These are phyloP conservation scores for Ceratocystiopsis brevicomis DNA, from an alignment of 2,329 filamentous ascomycete species.

Conservation along the genomic window DNA sequence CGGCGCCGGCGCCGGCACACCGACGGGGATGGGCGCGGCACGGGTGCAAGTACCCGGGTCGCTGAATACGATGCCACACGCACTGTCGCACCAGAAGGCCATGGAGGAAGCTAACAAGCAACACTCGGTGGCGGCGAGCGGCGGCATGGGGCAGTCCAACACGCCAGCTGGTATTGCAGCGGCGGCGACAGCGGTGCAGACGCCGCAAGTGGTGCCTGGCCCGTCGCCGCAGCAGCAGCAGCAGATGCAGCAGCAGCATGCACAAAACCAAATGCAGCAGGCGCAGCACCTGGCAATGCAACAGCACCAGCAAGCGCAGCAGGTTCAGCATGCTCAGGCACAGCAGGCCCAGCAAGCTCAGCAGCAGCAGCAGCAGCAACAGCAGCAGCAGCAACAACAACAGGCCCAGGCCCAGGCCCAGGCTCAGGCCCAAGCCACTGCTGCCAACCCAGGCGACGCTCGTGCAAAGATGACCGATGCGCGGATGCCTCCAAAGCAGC, in stretches of 20 bases:
- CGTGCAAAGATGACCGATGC: slow-evolving; percentile 31
- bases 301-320: slow-evolving; percentile 14
- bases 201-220: too few species aligned
- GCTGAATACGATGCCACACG: slow-evolving; percentile 20
- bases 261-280: slow-evolving; percentile 58
- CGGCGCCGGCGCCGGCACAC: slow-evolving; percentile 25
- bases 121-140: slow-evolving; percentile 11
- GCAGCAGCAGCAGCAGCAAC: neutral
- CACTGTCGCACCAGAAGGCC: slow-evolving; percentile 31
- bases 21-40: slow-evolving; percentile 15
- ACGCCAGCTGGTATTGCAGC: too few species aligned
- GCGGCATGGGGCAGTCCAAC: neutral
- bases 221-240: slow-evolving; percentile 6
- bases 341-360: neutral
- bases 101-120: slow-evolving; percentile 28
- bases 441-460: neutral
- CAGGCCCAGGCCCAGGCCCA: too few species aligned
- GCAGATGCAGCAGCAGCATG: slow-evolving; percentile 28
- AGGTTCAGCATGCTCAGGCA: neutral
- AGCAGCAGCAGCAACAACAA: neutral
- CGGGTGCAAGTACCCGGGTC: slow-evolving; percentile 27
- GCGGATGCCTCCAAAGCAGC: slow-evolving; percentile 66
- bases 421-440: slow-evolving; percentile 2
- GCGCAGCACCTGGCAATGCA: slow-evolving; percentile 17
- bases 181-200: too few species aligned